These are phyloP conservation scores for Cucurbita moschata DNA, from an alignment of 306 rosid genomes.

Conservation along the genomic window DNA sequence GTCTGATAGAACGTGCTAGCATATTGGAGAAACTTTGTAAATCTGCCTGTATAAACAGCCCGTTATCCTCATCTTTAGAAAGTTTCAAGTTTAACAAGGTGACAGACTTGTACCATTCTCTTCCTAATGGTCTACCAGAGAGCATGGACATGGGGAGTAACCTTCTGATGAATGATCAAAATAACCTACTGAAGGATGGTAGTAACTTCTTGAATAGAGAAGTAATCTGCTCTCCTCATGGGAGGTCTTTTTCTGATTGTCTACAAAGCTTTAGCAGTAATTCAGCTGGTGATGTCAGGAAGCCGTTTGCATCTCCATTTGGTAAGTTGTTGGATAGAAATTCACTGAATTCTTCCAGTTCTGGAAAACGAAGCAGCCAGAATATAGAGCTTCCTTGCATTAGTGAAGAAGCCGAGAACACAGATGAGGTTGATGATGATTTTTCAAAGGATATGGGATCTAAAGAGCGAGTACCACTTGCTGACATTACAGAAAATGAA, in stretches of 20 bases:
- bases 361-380: conserved; percentile 49
- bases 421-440: conserved; percentile 42
- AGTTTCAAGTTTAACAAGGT: conserved; percentile 21
- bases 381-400: conserved; percentile 80
- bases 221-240: conserved; percentile 11
- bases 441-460: conserved; percentile 23
- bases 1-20: conserved; percentile 31
- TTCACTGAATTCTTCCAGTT: conserved; percentile 40
- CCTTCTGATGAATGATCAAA: conserved; percentile 18
- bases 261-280: conserved; percentile 25
- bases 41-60: conserved; percentile 46
- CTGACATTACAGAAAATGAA: conserved; percentile 30
- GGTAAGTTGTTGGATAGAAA: conserved; percentile 62
- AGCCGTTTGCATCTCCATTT: conserved; percentile 38
- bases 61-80: conserved; percentile 35
- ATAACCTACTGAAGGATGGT: conserved; percentile 7
- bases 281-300: conserved; percentile 22
- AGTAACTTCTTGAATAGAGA: conserved; percentile 10
- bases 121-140: conserved; percentile 66
- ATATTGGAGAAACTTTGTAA: conserved; percentile 38
- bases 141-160: conserved; percentile 25
- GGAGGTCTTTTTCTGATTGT: conserved; percentile 44
- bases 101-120: conserved; percentile 24
- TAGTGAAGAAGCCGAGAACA: conserved; percentile 67
- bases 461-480: conserved; percentile 39